These are phyloP conservation scores for Smittium culicis DNA, from an alignment of 371 early-diverging fungal species.

Conservation along the genomic window DNA sequence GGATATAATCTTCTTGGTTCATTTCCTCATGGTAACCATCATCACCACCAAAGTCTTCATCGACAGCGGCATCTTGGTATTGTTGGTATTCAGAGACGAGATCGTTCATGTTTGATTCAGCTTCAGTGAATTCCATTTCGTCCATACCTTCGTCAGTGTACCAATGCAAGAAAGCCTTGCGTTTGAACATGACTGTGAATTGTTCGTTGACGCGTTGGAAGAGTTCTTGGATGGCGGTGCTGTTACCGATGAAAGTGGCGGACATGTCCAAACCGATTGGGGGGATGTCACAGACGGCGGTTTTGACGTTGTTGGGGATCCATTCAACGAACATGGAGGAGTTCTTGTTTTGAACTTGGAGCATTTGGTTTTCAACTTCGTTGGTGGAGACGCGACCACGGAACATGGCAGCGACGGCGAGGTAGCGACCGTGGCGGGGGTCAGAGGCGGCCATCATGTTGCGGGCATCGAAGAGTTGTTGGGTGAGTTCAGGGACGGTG, in stretches of 20 bases:
- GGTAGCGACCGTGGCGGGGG: slow-evolving; percentile 56
- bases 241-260: slow-evolving; percentile 83
- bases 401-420: slow-evolving; percentile 79
- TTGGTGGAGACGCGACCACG: slow-evolving; percentile 48
- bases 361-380: slow-evolving; percentile 68
- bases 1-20: background rate
- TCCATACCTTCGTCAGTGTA: slow-evolving; percentile 92
- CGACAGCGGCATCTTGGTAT: slow-evolving; percentile 71
- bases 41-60: slow-evolving; percentile 25
- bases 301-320: slow-evolving; percentile 88
- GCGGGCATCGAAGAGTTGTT: slow-evolving; percentile 78
- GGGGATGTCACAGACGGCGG: slow-evolving; percentile 75
- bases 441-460: slow-evolving; percentile 87
- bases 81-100: slow-evolving; percentile 83
- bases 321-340: slow-evolving; percentile 78
- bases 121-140: slow-evolving; percentile 91
- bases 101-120: slow-evolving; percentile 70
- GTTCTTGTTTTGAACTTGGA: slow-evolving; percentile 69
- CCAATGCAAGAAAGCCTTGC: slow-evolving; percentile 95
- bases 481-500: slow-evolving; percentile 69
- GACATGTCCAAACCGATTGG: slow-evolving; percentile 65
- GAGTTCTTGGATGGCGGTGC: slow-evolving; percentile 77
- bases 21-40: slow-evolving; percentile 20
- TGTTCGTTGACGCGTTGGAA: slow-evolving; percentile 63
- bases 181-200: slow-evolving; percentile 80